These are phyloP conservation scores for Cytospora chrysosperma DNA, from an alignment of 2,329 filamentous ascomycete species.

Conservation along the genomic window DNA sequence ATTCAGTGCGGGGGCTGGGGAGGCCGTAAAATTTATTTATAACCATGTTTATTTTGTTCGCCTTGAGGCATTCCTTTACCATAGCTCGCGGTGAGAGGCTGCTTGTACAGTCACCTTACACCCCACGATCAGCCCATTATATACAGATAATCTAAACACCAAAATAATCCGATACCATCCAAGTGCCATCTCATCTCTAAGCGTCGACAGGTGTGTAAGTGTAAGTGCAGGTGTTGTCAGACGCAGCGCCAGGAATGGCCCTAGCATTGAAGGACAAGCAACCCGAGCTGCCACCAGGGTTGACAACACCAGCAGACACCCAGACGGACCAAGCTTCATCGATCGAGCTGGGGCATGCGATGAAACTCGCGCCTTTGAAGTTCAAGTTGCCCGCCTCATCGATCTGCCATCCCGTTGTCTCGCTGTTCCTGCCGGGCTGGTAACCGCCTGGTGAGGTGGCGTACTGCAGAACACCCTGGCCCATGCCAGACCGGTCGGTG, in stretches of 20 bases:
- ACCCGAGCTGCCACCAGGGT: constrained; percentile 38
- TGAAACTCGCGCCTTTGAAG: constrained; percentile 44
- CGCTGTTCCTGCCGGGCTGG: constrained; percentile 39
- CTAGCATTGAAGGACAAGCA: constrained; percentile 39
- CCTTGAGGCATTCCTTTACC: too few relatives aligned
- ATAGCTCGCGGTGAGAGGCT: too few relatives aligned
- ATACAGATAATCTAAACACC: too few relatives aligned
- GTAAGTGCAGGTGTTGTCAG: constrained; percentile 2
- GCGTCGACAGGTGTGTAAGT: neutral
- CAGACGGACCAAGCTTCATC: constrained; percentile 44
- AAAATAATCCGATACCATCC: neutral
- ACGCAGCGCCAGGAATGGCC: neutral
- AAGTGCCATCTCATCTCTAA: neutral
- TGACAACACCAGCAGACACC: constrained; percentile 32
- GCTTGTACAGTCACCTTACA: neutral
- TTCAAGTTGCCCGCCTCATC: constrained; percentile 43
- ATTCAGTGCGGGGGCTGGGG: too few relatives aligned
- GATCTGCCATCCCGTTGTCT: constrained; percentile 49
- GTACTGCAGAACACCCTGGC: constrained; percentile 55
- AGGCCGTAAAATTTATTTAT: too few relatives aligned
- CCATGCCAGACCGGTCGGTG: constrained; percentile 59
- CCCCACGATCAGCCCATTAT: neutral
- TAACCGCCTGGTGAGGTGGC: constrained; percentile 41
- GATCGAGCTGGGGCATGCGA: constrained; percentile 52
- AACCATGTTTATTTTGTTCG: too few relatives aligned